Evolutionary conservation across 2,329 filamentous ascomycete species (phyloP).

Genomic region (Emmonsia crescens): DNA sequence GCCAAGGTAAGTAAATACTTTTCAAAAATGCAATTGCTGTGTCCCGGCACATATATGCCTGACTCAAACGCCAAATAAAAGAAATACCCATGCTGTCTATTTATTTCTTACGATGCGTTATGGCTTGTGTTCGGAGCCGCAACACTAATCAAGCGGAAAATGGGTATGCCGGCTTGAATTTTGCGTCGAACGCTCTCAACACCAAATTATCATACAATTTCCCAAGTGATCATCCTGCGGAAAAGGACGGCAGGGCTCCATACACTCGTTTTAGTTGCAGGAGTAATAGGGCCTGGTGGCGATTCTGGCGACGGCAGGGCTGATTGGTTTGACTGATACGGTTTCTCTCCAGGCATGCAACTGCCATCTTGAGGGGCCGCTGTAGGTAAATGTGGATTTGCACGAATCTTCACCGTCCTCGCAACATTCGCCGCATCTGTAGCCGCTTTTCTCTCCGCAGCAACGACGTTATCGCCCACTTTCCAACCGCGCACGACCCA

Average conservation of each 20-base stretch:
- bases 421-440: conserved; percentile 1
- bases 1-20: neutral
- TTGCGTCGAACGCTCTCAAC: neutral
- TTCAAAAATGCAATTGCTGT: neutral
- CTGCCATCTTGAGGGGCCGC: neutral
- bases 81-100: neutral
- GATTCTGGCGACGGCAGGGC: neutral
- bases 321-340: neutral
- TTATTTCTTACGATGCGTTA: too few species aligned
- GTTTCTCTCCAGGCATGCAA: neutral
- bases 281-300: neutral
- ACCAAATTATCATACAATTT: conserved; percentile 18
- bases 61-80: neutral
- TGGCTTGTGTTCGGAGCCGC: neutral
- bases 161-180: neutral
- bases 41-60: neutral
- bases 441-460: conserved; percentile 9
- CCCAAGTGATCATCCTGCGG: conserved; percentile 23
- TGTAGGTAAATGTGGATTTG: neutral
- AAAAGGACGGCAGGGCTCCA: conserved; percentile 12
- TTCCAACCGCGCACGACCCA: conserved; percentile 34
- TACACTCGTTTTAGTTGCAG: conserved; percentile 5
- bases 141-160: neutral
- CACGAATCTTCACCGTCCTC: neutral
- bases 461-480: conserved; percentile 21